Conservation (phyloP, 2,329 filamentous ascomycete species). For the Passalora sequoiae region DNA sequence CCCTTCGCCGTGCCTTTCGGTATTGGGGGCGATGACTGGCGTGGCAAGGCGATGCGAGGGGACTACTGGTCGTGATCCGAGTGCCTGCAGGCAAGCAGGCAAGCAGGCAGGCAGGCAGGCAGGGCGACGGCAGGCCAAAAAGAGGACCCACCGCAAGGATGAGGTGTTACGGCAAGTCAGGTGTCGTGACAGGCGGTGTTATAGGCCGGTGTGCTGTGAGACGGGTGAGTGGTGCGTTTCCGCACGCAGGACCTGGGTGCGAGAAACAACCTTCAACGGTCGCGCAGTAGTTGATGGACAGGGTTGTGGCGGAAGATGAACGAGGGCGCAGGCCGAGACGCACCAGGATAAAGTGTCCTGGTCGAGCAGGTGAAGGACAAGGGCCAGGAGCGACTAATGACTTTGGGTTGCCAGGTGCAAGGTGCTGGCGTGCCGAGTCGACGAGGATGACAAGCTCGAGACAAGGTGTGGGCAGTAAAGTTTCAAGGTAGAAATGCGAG, state of each 20-base stretch:
- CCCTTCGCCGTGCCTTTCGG: no score
- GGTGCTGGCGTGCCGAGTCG: no score
- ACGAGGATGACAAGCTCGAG: slow-evolving; percentile 1
- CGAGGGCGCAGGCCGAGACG: slow-evolving; percentile 3
- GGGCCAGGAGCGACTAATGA: background rate
- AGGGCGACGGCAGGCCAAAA: background rate
- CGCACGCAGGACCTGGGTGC: slow-evolving; percentile 1
- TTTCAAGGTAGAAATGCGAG: slow-evolving; percentile 1
- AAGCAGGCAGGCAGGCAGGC: no score
- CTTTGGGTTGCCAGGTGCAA: no score
- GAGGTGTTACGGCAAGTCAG: slow-evolving; percentile 3
- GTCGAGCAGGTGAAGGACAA: background rate
- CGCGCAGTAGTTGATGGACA: slow-evolving; percentile 4
- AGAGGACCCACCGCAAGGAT: slow-evolving; percentile 1
- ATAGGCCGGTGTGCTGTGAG: no score
- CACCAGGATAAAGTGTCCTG: background rate
- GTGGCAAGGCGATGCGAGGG: no score
- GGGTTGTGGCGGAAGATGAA: slow-evolving; percentile 1
- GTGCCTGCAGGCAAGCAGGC: no score
- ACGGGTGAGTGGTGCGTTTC: no score
- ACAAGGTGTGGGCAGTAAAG: background rate
- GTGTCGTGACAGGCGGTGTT: background rate
- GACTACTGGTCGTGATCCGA: no score
- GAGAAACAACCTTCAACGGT: slow-evolving; percentile 4
- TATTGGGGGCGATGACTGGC: no score